phyloP scores from a whole-genome alignment of 176 grass and related monocot species.

The Bromus sterilis region DNA sequence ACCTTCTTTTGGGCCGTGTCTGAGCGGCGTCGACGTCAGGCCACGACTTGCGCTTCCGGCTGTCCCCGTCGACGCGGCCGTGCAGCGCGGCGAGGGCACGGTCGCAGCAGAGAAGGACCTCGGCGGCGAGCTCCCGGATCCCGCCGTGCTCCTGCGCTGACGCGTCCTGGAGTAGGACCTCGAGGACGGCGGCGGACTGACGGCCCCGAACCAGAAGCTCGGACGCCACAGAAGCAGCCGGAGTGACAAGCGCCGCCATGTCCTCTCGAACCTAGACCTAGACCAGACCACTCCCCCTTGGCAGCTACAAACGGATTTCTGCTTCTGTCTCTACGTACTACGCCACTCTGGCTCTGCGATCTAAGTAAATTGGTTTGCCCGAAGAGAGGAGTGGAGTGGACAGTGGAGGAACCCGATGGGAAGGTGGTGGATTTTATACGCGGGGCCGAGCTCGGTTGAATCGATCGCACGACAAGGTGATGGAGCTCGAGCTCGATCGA shows the following conservation, averaged over 20 bases:
- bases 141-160: neutral
- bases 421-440: neutral
- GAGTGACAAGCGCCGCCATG: slow-evolving; percentile 2
- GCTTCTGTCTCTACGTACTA: neutral
- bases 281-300: neutral
- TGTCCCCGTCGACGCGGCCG: neutral
- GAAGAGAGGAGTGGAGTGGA: too few relatives aligned
- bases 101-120: slow-evolving; percentile 22
- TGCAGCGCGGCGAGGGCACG: slow-evolving; percentile 15
- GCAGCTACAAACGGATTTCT: neutral
- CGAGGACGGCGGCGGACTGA: slow-evolving; percentile 12
- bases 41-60: neutral
- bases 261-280: neutral
- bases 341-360: neutral
- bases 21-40: neutral
- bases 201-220: slow-evolving; percentile 5
- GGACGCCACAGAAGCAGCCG: neutral
- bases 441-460: neutral
- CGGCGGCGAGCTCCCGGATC: neutral
- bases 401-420: neutral
- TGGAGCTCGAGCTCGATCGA: neutral
- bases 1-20: neutral
- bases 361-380: neutral
- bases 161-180: neutral
- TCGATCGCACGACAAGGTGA: neutral